Conservation (phyloP, 257 asterid genomes). For the Cynanchum wilfordii region DNA sequence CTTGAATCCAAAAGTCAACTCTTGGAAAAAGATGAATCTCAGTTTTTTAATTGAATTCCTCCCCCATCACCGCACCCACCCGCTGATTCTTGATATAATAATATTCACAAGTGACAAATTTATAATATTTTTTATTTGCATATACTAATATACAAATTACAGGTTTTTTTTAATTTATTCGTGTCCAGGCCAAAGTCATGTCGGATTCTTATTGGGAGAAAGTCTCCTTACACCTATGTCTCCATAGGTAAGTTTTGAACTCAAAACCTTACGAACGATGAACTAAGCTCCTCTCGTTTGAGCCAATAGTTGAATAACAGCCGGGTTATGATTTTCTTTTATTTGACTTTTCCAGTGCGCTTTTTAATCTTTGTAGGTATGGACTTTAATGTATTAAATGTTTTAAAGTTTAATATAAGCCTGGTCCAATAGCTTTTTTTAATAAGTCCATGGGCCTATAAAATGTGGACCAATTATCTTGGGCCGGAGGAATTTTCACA, state of each 20-base stretch:
- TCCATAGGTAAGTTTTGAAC: too few species aligned
- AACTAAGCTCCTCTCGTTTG: too few species aligned
- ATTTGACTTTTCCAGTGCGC: background rate
- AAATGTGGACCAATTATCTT: background rate
- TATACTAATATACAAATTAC: background rate
- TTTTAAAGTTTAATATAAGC: background rate
- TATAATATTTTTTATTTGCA: too few species aligned
- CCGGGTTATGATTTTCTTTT: background rate
- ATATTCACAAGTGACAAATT: too few species aligned
- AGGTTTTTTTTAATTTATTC: too few species aligned
- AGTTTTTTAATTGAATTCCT: background rate
- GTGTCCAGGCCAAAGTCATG: too few species aligned
- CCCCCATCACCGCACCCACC: background rate
- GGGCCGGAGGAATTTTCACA: background rate
- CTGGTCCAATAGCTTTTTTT: background rate
- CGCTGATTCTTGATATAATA: too few species aligned
- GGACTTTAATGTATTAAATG: background rate
- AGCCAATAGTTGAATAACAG: too few species aligned
- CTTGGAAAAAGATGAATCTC: constrained; percentile 9
- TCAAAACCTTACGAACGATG: too few species aligned
- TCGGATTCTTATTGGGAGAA: too few species aligned
- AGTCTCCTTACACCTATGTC: too few species aligned
- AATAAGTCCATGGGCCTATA: background rate
- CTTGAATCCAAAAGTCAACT: constrained; percentile 17
- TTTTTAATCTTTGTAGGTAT: background rate